phyloP scores from a whole-genome alignment of 495 filamentous ascomycete genomes.

The Aspergillus affinis region DNA sequence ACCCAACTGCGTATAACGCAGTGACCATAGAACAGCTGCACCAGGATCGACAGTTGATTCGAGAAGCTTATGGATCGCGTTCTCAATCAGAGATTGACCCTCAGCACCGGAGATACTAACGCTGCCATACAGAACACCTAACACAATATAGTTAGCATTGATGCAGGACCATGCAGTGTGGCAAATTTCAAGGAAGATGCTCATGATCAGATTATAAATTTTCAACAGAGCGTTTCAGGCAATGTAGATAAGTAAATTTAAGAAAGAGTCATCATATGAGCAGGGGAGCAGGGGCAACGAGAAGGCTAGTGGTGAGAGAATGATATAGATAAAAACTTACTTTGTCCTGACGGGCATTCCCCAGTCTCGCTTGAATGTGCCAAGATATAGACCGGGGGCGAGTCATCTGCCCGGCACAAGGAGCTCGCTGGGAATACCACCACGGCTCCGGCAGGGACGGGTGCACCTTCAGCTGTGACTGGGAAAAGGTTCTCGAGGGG shows the following conservation, averaged over 20 bases:
- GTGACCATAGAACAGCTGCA: constrained; percentile 54
- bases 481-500: constrained; percentile 66
- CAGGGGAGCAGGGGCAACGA: constrained; percentile 23
- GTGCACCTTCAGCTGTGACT: constrained; percentile 68
- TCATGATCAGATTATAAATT: constrained; percentile 76
- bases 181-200: constrained; percentile 21
- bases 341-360: constrained; percentile 82
- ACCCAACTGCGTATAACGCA: constrained; percentile 60
- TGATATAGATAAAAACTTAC: constrained; percentile 58
- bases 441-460: constrained; percentile 70
- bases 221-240: constrained; percentile 86
- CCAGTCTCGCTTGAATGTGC: constrained; percentile 83
- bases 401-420: constrained; percentile 33
- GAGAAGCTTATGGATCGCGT: constrained; percentile 57
- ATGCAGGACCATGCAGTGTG: constrained; percentile 16
- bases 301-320: constrained; percentile 14
- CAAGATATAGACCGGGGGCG: constrained; percentile 67
- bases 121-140: constrained; percentile 73
- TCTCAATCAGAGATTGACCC: constrained; percentile 45
- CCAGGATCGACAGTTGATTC: constrained; percentile 29
- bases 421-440: constrained; percentile 65
- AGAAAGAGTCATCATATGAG: constrained; percentile 72
- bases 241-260: constrained; percentile 99
- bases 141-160: constrained; percentile 45
- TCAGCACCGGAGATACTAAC: constrained; percentile 36